Conservation (phyloP, 2,329 filamentous ascomycete genomes). For the Chrysosphaeria jannelii region DNA sequence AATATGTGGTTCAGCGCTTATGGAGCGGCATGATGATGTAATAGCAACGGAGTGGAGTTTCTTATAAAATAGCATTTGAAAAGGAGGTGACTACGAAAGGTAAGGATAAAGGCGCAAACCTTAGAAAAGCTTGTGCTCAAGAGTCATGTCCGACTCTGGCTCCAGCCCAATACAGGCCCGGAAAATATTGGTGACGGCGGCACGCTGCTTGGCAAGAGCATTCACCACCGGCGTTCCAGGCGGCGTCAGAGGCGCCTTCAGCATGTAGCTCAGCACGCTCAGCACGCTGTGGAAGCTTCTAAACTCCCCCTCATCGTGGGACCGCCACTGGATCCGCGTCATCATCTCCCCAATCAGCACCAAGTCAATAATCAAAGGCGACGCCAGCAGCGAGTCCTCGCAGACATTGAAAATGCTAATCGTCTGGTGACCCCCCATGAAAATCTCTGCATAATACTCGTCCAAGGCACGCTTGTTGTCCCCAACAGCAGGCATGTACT, state of each 20-base stretch:
- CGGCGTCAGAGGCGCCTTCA: conserved; percentile 81
- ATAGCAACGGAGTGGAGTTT: too few species aligned
- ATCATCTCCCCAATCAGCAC: conserved; percentile 88
- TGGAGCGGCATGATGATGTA: too few species aligned
- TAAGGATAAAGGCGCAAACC: not conserved
- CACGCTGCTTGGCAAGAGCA: conserved; percentile 81
- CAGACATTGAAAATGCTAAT: conserved; percentile 98
- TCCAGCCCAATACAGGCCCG: conserved; percentile 87
- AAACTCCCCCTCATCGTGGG: conserved; percentile 32
- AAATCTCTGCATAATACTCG: conserved; percentile 98
- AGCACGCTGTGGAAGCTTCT: conserved; percentile 92
- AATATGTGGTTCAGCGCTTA: too few species aligned
- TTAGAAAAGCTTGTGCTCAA: conserved; percentile 92
- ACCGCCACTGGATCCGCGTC: conserved; percentile 89
- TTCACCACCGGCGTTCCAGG: conserved; percentile 91
- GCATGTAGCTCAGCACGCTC: conserved; percentile 95
- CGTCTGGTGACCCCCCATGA: conserved; percentile 93
- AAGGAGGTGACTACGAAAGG: too few species aligned
- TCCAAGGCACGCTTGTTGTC: conserved; percentile 98
- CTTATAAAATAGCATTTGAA: too few species aligned
- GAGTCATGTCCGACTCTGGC: conserved; percentile 94
- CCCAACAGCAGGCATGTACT: conserved; percentile 97
- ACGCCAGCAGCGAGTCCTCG: conserved; percentile 88
- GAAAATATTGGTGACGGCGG: conserved; percentile 91
- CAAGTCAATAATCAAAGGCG: conserved; percentile 88